These are phyloP conservation scores for Eucalyptus curtisii DNA, from an alignment of 345 rosid species.

Conservation along the genomic window DNA sequence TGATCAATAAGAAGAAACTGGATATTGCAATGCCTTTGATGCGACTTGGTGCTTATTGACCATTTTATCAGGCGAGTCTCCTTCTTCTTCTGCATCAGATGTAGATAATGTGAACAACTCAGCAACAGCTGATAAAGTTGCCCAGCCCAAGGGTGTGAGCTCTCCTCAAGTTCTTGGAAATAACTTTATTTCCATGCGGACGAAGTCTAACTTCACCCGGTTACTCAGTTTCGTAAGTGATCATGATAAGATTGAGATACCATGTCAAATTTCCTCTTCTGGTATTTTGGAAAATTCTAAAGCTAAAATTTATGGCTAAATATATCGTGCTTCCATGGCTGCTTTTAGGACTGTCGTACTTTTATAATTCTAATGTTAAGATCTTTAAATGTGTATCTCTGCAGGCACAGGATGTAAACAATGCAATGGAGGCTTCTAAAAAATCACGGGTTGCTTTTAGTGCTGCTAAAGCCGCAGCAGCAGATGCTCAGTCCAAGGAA, in stretches of 20 bases:
- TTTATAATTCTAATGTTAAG: neutral
- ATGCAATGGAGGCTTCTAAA: conserved; percentile 96
- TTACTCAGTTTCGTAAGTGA: conserved; percentile 77
- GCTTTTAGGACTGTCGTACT: neutral
- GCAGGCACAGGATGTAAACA: conserved; percentile 72
- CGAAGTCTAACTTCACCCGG: conserved; percentile 47
- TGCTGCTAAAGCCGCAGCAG: conserved; percentile 37
- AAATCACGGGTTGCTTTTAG: conserved; percentile 62
- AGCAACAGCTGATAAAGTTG: conserved; percentile 50
- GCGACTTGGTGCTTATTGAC: neutral
- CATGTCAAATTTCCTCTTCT: neutral
- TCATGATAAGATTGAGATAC: neutral
- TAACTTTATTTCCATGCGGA: conserved; percentile 49
- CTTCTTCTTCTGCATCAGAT: conserved; percentile 97
- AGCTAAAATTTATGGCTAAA: neutral
- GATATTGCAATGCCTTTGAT: neutral
- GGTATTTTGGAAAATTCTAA: neutral
- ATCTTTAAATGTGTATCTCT: conserved; percentile 3
- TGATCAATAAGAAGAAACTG: neutral
- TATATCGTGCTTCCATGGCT: neutral
- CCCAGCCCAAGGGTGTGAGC: conserved; percentile 48
- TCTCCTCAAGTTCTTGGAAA: conserved; percentile 74
- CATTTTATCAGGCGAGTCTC: conserved; percentile 70
- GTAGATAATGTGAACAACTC: conserved; percentile 83
- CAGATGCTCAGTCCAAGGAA: conserved; percentile 47